Conservation (phyloP, 2,329 filamentous ascomycete species). For the Colletotrichum sidae region DNA sequence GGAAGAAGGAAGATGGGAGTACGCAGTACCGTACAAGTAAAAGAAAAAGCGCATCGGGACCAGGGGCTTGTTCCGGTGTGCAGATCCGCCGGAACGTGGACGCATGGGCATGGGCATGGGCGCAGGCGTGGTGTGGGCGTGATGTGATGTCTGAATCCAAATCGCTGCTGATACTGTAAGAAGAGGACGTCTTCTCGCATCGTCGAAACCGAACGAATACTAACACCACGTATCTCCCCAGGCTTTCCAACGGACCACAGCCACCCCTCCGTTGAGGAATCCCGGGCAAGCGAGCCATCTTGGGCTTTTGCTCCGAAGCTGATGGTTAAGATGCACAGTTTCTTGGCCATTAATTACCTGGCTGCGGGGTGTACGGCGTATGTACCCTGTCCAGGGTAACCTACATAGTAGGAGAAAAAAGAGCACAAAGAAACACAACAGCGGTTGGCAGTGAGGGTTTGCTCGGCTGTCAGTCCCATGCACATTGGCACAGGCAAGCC, state of each 20-base stretch:
- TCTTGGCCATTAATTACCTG: neutral
- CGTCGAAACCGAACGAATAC: slow-evolving; percentile 1
- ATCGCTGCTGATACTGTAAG: too few relatives aligned
- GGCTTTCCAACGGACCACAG: neutral
- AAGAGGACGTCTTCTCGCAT: neutral
- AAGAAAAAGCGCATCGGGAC: slow-evolving; percentile 1
- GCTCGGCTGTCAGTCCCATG: slow-evolving; percentile 22
- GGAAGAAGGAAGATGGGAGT: neutral
- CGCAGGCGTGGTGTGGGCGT: slow-evolving; percentile 4
- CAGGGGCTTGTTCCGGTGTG: slow-evolving; percentile 13
- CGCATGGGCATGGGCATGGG: slow-evolving; percentile 2
- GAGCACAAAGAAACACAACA: too few relatives aligned
- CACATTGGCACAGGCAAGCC: slow-evolving; percentile 30
- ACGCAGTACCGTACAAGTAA: neutral
- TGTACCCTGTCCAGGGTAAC: too few relatives aligned
- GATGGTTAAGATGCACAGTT: slow-evolving; percentile 8
- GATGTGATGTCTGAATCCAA: neutral
- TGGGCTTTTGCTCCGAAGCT: slow-evolving; percentile 29
- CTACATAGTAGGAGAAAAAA: too few relatives aligned
- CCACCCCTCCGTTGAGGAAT: slow-evolving; percentile 1
- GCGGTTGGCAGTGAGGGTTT: slow-evolving; percentile 11
- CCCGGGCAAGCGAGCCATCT: slow-evolving; percentile 18
- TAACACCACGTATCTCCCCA: neutral
- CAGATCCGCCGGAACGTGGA: slow-evolving; percentile 22
- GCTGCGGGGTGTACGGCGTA: too few relatives aligned